Base-by-base conservation (phyloP, 768 basidiomycete genomes). In the Leccinellum rugosiceps region DNA sequence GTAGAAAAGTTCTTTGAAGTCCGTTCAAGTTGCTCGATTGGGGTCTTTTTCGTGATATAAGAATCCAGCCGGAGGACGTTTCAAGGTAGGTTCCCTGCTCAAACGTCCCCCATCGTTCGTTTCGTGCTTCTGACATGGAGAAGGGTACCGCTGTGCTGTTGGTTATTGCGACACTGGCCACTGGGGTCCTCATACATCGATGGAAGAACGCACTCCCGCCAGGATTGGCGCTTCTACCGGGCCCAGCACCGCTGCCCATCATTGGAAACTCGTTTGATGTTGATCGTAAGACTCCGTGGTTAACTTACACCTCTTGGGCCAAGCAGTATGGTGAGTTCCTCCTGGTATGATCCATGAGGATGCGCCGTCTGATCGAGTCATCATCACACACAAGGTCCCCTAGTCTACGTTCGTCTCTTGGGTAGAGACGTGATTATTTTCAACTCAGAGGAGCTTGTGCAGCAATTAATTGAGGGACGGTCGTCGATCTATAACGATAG, bases 401-500 rank as follows among this genome's bases (percentile, higher is more conserved):
- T 56, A 23, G n/a, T 56, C 17, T 50, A 50, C 25, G 49, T 26
- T n/a, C 55, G 49, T 45, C 28, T 56, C 30, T 19, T 56, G 30
- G 49, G 49, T 10, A 31, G 23, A 23, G 49, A 61, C 23, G 44
- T 57, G 17, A 45, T 65, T 17, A 52, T 64, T 34, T 26, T 65
- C 19, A 59, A 53, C 30, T 56, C 62, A 19, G 58, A 58, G 6
- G 47, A 64, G 35, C 23, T 58, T 14, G 58, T 60, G 1, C 55
- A 54, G 17, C 48, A 53, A 19, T 56, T 65, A 19, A 25, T 64
- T 31, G 64, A 64, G 14, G 34, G 35, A 30, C 64, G 64, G 14
- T 65, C 63, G 6, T 43, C 41, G n/a, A 55, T 46, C 26, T 65
- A 65, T 34, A 59, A 60, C 6, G 63, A 64, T 43, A 47, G 64